A percentile compares a stretch with the other conserved stretches of the same genome.
phyloP scores from a whole-genome alignment of 257 asterid species.

The Lithospermum erythrorhizon region DNA sequence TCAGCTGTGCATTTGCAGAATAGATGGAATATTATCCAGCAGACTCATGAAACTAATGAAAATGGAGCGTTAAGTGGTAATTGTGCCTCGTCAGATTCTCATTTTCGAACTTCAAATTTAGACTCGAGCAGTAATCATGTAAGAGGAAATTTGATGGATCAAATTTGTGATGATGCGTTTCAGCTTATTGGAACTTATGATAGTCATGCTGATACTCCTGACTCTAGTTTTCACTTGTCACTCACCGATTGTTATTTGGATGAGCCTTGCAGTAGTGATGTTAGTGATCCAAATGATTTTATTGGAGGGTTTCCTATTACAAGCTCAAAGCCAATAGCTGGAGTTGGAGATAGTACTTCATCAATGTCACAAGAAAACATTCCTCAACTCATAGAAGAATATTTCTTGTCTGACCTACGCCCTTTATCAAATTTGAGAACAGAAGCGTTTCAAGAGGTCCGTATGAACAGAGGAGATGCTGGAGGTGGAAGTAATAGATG shows the following conservation, averaged over 20 bases:
- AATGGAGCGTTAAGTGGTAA: constrained; percentile 24
- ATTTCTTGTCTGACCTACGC: constrained; percentile 63
- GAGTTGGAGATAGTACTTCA: constrained; percentile 22
- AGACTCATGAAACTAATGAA: constrained; percentile 33
- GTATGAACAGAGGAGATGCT: constrained; percentile 23
- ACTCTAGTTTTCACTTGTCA: constrained; percentile 25
- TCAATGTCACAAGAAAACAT: constrained; percentile 33
- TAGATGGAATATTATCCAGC: constrained; percentile 74
- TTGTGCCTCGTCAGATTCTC: constrained; percentile 29
- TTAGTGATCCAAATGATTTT: constrained; percentile 13
- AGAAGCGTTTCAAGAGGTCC: constrained; percentile 29
- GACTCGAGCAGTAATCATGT: constrained; percentile 25
- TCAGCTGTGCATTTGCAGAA: constrained; percentile 80
- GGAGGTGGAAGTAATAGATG: constrained; percentile 53
- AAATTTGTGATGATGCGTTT: constrained; percentile 74
- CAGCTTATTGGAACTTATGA: constrained; percentile 37
- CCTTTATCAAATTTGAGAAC: constrained; percentile 46
- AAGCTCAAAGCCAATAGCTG: constrained; percentile 18
- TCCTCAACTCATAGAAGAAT: constrained; percentile 71
- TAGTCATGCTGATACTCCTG: constrained; percentile 39
- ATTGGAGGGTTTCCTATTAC: constrained; percentile 14
- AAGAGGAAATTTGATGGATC: constrained; percentile 63
- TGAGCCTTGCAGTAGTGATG: constrained; percentile 14
- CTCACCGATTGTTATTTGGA: constrained; percentile 29
- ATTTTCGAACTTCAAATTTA: constrained; percentile 24